These are phyloP conservation scores for Talaromyces adpressus DNA, from an alignment of 495 filamentous ascomycete genomes.

Conservation along the genomic window DNA sequence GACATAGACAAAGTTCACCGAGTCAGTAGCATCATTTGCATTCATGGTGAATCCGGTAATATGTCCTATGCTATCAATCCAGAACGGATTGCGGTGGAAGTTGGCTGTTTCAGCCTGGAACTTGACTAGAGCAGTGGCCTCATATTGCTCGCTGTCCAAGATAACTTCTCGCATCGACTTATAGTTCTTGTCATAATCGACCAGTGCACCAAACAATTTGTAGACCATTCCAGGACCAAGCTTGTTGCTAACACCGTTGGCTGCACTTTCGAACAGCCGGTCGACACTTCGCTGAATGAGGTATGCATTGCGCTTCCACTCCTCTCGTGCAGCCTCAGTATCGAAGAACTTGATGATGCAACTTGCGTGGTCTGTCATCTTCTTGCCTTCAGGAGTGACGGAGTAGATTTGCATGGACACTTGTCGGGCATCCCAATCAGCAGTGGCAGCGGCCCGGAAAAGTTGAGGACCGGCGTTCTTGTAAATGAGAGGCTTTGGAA, in stretches of 20 bases:
- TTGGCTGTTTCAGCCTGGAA: slow-evolving; percentile 59
- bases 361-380: slow-evolving; percentile 41
- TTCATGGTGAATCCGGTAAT: slow-evolving; percentile 50
- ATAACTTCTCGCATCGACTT: slow-evolving; percentile 69
- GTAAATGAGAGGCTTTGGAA: slow-evolving; percentile 65
- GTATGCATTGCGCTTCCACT: slow-evolving; percentile 43
- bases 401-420: slow-evolving; percentile 33
- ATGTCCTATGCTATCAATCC: slow-evolving; percentile 43
- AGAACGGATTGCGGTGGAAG: slow-evolving; percentile 51
- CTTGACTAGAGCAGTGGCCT: slow-evolving; percentile 62
- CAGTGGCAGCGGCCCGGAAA: slow-evolving; percentile 31
- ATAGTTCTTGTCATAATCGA: slow-evolving; percentile 55
- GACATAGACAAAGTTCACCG: slow-evolving; percentile 38
- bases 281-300: slow-evolving; percentile 42
- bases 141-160: slow-evolving; percentile 61
- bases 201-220: slow-evolving; percentile 57
- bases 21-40: slow-evolving; percentile 37
- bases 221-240: slow-evolving; percentile 56
- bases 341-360: slow-evolving; percentile 40
- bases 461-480: slow-evolving; percentile 44
- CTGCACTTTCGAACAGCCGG: slow-evolving; percentile 26
- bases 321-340: slow-evolving; percentile 16
- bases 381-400: slow-evolving; percentile 37
- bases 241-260: slow-evolving; percentile 18
- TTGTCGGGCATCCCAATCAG: slow-evolving; percentile 24